Evolutionary conservation across 2,329 filamentous ascomycete genomes (phyloP).

Genomic region (Clonostachys solani): DNA sequence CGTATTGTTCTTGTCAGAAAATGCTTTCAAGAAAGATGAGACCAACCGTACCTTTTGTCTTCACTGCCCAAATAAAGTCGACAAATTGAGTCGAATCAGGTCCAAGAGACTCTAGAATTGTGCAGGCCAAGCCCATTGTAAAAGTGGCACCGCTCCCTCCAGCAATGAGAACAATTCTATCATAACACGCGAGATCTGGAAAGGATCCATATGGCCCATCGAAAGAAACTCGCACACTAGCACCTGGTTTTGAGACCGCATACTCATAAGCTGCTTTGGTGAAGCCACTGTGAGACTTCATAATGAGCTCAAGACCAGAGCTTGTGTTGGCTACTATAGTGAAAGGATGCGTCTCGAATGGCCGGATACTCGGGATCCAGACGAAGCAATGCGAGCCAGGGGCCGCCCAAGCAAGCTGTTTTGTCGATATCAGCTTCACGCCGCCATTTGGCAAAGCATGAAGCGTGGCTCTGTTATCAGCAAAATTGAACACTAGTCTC

Average conservation of each 20-base stretch:
- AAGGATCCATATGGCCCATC: slow-evolving; percentile 51
- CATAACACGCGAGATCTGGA: slow-evolving; percentile 30
- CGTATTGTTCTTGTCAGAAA: background rate
- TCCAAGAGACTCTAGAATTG: background rate
- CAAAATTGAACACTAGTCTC: slow-evolving; percentile 20
- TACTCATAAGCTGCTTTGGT: slow-evolving; percentile 43
- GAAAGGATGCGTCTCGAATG: slow-evolving; percentile 50
- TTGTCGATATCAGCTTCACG: slow-evolving; percentile 38
- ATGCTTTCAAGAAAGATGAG: background rate
- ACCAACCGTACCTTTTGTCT: background rate
- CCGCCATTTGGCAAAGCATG: slow-evolving; percentile 37
- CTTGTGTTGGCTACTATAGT: slow-evolving; percentile 41
- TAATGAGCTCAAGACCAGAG: slow-evolving; percentile 38
- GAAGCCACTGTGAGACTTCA: slow-evolving; percentile 47
- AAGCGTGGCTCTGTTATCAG: background rate
- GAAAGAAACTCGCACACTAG: slow-evolving; percentile 35
- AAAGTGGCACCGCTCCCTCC: slow-evolving; percentile 16
- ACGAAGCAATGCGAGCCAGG: slow-evolving; percentile 41
- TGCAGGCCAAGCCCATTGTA: slow-evolving; percentile 9
- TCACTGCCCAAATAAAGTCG: background rate
- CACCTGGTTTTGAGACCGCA: slow-evolving; percentile 35
- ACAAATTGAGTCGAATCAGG: background rate
- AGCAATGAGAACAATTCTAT: slow-evolving; percentile 14
- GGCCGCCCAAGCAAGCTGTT: slow-evolving; percentile 22
- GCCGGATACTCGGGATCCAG: slow-evolving; percentile 48